Percentiles rank a stretch among this genome's conserved stretches.
These are phyloP conservation scores for Venturia oleaginea DNA, from an alignment of 2,329 filamentous ascomycete genomes.

Conservation along the genomic window DNA sequence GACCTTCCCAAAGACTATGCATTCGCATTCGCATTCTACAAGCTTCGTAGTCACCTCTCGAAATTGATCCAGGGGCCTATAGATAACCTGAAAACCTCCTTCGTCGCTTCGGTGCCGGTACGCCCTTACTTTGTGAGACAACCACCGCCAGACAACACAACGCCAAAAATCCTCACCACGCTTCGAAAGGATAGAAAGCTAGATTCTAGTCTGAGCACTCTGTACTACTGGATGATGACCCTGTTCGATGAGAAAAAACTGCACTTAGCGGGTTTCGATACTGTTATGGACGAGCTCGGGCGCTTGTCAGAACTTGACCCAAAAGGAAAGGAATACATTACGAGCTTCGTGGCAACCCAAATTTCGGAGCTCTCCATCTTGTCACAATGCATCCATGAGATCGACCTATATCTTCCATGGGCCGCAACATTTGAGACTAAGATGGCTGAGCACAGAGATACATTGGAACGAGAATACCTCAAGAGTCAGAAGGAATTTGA, in stretches of 20 bases:
- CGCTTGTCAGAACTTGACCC: neutral
- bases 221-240: neutral
- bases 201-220: too few species aligned
- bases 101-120: neutral
- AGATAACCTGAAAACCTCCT: neutral
- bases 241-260: neutral
- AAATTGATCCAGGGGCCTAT: neutral
- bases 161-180: too few species aligned
- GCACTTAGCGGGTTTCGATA: neutral
- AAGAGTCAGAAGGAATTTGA: too few species aligned
- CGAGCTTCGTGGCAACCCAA: neutral
- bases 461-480: too few species aligned
- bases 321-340: neutral
- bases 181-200: too few species aligned
- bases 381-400: conserved; percentile 35
- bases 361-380: conserved; percentile 37
- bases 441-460: neutral
- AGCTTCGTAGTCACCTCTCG: neutral
- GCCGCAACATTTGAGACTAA: conserved; percentile 30
- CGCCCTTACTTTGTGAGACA: neutral
- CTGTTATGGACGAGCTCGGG: neutral
- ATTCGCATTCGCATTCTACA: neutral
- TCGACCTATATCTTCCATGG: conserved; percentile 43
- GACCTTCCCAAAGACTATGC: neutral
- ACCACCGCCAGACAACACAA: too few species aligned